A percentile compares a stretch with the other conserved stretches of the same genome.
phyloP scores from a whole-genome alignment of 441 rosid genomes.

The Gossypium lobatum region DNA sequence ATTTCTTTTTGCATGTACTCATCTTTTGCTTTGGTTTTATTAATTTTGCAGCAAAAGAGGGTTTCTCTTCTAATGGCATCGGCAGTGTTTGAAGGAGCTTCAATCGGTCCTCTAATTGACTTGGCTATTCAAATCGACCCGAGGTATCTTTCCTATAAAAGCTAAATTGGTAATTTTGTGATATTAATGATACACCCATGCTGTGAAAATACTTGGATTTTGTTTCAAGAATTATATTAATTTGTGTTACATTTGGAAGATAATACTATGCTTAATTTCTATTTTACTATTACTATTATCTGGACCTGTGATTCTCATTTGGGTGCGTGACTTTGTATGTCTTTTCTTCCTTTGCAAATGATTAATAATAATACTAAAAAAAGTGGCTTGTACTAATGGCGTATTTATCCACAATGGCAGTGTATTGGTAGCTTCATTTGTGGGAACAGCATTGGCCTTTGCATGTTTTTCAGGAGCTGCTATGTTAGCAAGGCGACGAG shows the following conservation, averaged over 20 bases:
- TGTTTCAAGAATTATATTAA: background rate
- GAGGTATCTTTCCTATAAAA: constrained; percentile 28
- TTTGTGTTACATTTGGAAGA: background rate
- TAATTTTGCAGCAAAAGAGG: constrained; percentile 48
- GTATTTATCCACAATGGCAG: constrained; percentile 27
- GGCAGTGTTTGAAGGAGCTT: constrained; percentile 63
- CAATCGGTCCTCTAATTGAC: constrained; percentile 63
- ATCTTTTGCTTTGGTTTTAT: background rate
- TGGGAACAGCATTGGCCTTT: constrained; percentile 71
- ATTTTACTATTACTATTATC: background rate
- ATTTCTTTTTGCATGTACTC: background rate
- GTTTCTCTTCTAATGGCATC: constrained; percentile 51
- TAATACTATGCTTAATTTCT: background rate
- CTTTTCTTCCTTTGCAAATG: background rate
- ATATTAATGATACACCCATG: background rate
- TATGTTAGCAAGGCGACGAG: constrained; percentile 73
- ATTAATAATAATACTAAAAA: background rate
- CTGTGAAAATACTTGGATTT: background rate
- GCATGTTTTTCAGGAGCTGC: constrained; percentile 82
- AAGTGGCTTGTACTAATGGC: background rate
- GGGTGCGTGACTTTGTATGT: background rate
- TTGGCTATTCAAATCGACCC: constrained; percentile 57
- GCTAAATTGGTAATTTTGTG: background rate
- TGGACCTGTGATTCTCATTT: background rate
- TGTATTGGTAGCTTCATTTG: constrained; percentile 62